A percentile compares a stretch with the other conserved stretches of the same genome.
These are phyloP conservation scores for Solanum dulcamara DNA, from an alignment of 257 asterid genomes.

Conservation along the genomic window DNA sequence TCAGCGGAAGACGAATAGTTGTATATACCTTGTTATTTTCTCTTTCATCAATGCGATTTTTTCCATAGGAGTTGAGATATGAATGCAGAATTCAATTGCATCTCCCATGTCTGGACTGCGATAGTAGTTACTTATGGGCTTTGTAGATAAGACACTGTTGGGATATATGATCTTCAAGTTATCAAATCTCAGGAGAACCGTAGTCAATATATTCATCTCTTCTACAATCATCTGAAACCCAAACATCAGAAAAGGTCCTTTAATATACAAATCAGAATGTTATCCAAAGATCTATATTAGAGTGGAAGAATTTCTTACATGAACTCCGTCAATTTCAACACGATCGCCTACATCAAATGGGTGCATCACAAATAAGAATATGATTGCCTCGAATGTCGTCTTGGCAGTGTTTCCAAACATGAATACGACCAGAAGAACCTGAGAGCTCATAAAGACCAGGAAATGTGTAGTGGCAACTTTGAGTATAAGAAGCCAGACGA, in stretches of 20 bases:
- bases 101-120: conserved; percentile 98
- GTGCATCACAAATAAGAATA: conserved; percentile 90
- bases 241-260: background rate
- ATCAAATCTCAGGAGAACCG: conserved; percentile 65
- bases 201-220: conserved; percentile 84
- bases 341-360: conserved; percentile 97
- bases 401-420: conserved; percentile 92
- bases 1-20: background rate
- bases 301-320: conserved; percentile 29
- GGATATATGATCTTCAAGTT: conserved; percentile 76
- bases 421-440: conserved; percentile 69
- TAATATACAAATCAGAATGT: background rate
- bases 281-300: background rate
- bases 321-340: conserved; percentile 75
- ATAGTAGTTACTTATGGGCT: conserved; percentile 67
- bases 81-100: conserved; percentile 61
- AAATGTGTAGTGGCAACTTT: conserved; percentile 72
- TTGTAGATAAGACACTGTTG: conserved; percentile 56
- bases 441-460: conserved; percentile 79
- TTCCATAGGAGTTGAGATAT: conserved; percentile 65
- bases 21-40: conserved; percentile 52
- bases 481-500: conserved; percentile 74
- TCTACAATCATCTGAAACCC: conserved; percentile 81
- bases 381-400: conserved; percentile 86
- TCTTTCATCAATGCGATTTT: conserved; percentile 65